phyloP scores from a whole-genome alignment of 371 early-diverging fungal genomes.

The Mortierella sp. region DNA sequence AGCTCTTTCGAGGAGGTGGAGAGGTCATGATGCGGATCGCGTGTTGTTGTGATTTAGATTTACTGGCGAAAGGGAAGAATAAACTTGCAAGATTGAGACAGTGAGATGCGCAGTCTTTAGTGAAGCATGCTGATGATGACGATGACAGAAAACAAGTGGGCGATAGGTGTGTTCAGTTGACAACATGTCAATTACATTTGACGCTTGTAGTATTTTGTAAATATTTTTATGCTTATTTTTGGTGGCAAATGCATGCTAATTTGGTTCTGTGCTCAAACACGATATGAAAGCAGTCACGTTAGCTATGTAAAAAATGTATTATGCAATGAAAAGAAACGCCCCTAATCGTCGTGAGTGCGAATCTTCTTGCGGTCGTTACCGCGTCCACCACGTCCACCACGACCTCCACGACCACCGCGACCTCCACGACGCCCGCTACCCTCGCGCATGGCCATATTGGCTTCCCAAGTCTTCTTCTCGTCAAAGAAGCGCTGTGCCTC shows the following conservation, averaged over 20 bases:
- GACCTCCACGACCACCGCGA: constrained; percentile 47
- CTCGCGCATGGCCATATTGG: constrained; percentile 27
- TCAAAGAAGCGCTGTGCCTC: constrained; percentile 57
- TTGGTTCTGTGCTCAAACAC: background rate
- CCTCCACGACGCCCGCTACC: constrained; percentile 38
- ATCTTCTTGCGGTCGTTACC: constrained; percentile 53
- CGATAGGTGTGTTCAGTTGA: constrained; percentile 10
- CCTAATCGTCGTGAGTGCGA: constrained; percentile 31
- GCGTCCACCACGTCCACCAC: constrained; percentile 50
- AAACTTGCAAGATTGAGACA: background rate
- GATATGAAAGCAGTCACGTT: background rate
- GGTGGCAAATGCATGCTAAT: constrained; percentile 9
- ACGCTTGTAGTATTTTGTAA: background rate
- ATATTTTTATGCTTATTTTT: background rate
- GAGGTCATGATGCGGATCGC: constrained; percentile 10
- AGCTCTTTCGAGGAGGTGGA: constrained; percentile 15
- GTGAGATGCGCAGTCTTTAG: constrained; percentile 1
- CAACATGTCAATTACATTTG: constrained; percentile 6
- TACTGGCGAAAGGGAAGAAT: background rate
- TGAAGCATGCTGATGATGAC: background rate
- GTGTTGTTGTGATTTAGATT: background rate
- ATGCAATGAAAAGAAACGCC: background rate
- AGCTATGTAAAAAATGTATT: too few relatives aligned
- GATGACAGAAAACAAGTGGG: background rate
- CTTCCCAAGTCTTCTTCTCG: constrained; percentile 54